These are phyloP conservation scores for Penicillium simplicissimum DNA, from an alignment of 495 filamentous ascomycete genomes.

Conservation along the genomic window DNA sequence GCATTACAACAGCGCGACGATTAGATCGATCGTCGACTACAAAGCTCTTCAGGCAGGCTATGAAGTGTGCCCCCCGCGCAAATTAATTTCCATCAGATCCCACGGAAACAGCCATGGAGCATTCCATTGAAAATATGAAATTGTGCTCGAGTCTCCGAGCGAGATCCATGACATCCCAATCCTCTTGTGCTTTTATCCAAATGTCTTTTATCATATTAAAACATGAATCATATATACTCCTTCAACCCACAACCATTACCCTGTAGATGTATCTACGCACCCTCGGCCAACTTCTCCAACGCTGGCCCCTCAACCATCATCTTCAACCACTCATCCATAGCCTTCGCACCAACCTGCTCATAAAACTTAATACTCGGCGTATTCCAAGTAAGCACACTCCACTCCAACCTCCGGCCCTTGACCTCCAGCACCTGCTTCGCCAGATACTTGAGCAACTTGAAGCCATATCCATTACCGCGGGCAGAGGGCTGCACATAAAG, in stretches of 20 bases:
- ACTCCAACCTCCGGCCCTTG: conserved; percentile 77
- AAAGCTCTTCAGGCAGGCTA: too few species aligned
- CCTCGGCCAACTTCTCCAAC: conserved; percentile 58
- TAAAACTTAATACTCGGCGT: conserved; percentile 89
- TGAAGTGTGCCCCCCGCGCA: too few species aligned
- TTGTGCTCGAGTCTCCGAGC: too few species aligned
- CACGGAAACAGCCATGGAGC: too few species aligned
- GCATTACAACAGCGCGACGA: too few species aligned
- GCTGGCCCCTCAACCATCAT: conserved; percentile 83
- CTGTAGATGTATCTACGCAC: conserved; percentile 11
- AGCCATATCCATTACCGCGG: conserved; percentile 77
- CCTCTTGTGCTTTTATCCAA: too few species aligned
- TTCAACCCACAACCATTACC: not conserved
- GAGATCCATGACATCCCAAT: too few species aligned
- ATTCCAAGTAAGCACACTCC: conserved; percentile 92
- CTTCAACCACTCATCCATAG: conserved; percentile 84
- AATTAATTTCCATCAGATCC: too few species aligned
- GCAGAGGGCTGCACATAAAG: conserved; percentile 75
- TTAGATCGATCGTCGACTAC: too few species aligned
- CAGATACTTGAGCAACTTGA: conserved; percentile 69
- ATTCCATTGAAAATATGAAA: too few species aligned
- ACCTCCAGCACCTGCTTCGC: conserved; percentile 71
- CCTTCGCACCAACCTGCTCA: conserved; percentile 70
- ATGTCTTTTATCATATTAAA: not conserved
- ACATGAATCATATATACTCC: conserved; percentile 1